These are phyloP conservation scores for Crithidia sp. DNA, from an alignment of 208 protist species.

Conservation along the genomic window DNA sequence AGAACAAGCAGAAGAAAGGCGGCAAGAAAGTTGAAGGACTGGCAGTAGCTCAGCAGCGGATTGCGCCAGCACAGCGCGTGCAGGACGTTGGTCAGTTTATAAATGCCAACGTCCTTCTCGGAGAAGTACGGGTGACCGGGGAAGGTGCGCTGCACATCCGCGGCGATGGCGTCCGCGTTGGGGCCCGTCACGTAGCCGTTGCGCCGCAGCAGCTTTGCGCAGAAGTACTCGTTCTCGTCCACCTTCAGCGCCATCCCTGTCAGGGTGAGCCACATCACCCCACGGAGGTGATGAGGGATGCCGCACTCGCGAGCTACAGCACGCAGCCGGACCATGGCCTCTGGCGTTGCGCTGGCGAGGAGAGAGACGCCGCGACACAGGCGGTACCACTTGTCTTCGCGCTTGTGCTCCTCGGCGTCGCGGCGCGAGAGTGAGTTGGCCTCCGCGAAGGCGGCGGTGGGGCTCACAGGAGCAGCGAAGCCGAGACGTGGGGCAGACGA, in stretches of 20 bases:
- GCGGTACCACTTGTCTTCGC: slow-evolving; percentile 59
- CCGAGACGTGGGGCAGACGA: slow-evolving; percentile 54
- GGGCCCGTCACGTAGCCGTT: slow-evolving; percentile 56
- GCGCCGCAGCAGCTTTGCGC: slow-evolving; percentile 49
- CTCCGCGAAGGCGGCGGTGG: slow-evolving; percentile 30
- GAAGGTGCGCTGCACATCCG: slow-evolving; percentile 76
- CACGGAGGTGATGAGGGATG: slow-evolving; percentile 55
- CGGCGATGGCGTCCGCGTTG: slow-evolving; percentile 50
- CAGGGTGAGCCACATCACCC: slow-evolving; percentile 74
- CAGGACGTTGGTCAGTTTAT: slow-evolving; percentile 66
- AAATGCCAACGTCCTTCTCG: slow-evolving; percentile 49
- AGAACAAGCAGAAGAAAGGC: slow-evolving; percentile 63
- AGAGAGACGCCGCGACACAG: slow-evolving; percentile 55
- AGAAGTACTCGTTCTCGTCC: slow-evolving; percentile 82
- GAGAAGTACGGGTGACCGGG: slow-evolving; percentile 75
- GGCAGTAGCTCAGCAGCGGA: slow-evolving; percentile 80
- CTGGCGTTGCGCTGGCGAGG: slow-evolving; percentile 46
- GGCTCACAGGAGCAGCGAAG: slow-evolving; percentile 36
- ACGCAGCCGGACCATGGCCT: slow-evolving; percentile 42
- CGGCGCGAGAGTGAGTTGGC: slow-evolving; percentile 13
- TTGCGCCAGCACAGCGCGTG: slow-evolving; percentile 84
- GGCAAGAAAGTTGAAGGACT: slow-evolving; percentile 80
- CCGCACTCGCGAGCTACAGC: slow-evolving; percentile 35
- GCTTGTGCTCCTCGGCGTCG: slow-evolving; percentile 37
- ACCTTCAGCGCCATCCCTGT: slow-evolving; percentile 66